Evolutionary conservation across 1,139 yeast species (phyloP), one percentile per base, ranked within the genome.

Genomic region (Geotrichum siamense): DNA sequence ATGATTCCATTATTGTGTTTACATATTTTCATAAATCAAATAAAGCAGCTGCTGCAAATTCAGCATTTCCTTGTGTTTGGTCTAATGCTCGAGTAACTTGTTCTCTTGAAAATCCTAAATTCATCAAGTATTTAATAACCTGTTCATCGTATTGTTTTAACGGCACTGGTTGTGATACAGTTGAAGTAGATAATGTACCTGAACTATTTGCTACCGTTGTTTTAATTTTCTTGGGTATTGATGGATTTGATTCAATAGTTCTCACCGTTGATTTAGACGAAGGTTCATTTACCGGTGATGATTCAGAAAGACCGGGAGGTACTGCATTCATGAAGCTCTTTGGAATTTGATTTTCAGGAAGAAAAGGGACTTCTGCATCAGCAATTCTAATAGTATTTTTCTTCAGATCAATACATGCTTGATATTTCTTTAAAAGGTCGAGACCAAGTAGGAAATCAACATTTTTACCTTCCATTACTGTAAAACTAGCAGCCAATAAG

Each of bases 361-460:
- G 66, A 55, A 91, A 91, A 34, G 72, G 72, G 0, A 94, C 77
- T 53, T 78, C 81, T 22, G 75, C 71, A 47, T 76, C 78, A 12
- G 93, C 96, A 44, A 91, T 77, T 2, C 74, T 71, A 48, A 93
- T 69, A n/a, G 72, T 74, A 56, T 84, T 81, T 42, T 69, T 69
- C 39, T 72, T 74, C 54, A 91, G 69, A 61, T 93, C 96, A 45
- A 91, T 78, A 27, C 73, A 68, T 43, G 95, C 94, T 55, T 80
- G 87, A 61, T 89, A 93, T 54, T 96, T 76, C 64, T 82, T 80
- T 56, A 93, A 71, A 94, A 89, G 79, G 55, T 82, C 89, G 43
- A 81, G 68, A 0, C 89, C 89, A 48, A 80, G 55, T 28, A 72
- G 55, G 52, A 71, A 56, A 36, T 67, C 69, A 31, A 62, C 59